Evolutionary conservation across 2,329 filamentous ascomycete genomes (phyloP).

Genomic region (Endoconidiophora laricicola): DNA sequence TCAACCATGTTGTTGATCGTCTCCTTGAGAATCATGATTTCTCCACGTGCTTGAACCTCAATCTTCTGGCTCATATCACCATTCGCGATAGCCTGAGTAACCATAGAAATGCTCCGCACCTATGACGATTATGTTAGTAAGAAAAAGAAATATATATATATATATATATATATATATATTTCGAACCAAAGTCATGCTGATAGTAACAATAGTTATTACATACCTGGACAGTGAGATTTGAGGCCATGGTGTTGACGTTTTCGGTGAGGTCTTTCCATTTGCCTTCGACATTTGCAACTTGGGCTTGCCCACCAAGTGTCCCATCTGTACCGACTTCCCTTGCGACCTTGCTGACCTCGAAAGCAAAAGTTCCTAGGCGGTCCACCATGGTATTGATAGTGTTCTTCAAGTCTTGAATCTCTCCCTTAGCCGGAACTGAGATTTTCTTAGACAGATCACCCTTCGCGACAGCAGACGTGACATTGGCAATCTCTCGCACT

Average conservation of each 20-base stretch:
- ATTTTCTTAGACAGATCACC: slow-evolving; percentile 95
- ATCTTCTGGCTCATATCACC: slow-evolving; percentile 95
- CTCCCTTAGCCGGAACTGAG: slow-evolving; percentile 78
- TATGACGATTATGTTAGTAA: slow-evolving; percentile 20
- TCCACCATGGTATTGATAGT: slow-evolving; percentile 99
- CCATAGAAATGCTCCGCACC: slow-evolving; percentile 81
- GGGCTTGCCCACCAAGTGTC: slow-evolving; percentile 80
- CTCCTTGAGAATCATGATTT: slow-evolving; percentile 84
- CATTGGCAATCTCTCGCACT: slow-evolving; percentile 91
- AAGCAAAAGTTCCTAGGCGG: slow-evolving; percentile 85
- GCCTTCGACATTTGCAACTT: slow-evolving; percentile 86
- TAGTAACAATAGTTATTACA: slow-evolving; percentile 10
- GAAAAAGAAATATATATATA: not conserved
- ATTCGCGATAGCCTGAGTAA: slow-evolving; percentile 87
- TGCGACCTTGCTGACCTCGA: slow-evolving; percentile 89
- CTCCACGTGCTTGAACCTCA: slow-evolving; percentile 84
- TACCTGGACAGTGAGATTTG: slow-evolving; percentile 50
- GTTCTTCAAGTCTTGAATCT: slow-evolving; percentile 88
- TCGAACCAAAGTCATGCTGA: not conserved
- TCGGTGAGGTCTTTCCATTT: slow-evolving; percentile 97
- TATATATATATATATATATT: not conserved
- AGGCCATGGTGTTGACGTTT: slow-evolving; percentile 66
- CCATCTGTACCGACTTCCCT: slow-evolving; percentile 94
- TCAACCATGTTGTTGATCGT: slow-evolving; percentile 99
- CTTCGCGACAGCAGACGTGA: slow-evolving; percentile 86